Base-by-base conservation (phyloP, 1,284 basidiomycete genomes). In the Moniliophthora roreri region DNA sequence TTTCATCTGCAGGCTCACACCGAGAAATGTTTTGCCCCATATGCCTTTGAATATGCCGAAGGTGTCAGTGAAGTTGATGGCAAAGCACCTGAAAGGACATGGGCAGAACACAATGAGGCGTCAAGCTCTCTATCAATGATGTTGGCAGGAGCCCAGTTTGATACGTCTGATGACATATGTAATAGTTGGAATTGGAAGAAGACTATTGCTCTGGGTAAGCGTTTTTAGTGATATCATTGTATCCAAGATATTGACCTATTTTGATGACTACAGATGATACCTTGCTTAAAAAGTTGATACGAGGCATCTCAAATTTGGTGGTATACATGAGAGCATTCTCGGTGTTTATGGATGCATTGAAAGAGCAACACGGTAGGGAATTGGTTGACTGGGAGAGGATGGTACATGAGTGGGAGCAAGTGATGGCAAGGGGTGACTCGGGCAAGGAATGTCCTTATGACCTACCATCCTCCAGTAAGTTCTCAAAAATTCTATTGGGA, bases 121-220 rank as follows among this genome's bases (percentile, higher is more conserved):
- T 58, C 62, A 0, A 21, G 52, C 5, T 65, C 63, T 40, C 65
- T 64, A 1, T 46, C 55, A 10, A 62, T 69, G 54, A 72, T 72
- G 69, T 63, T 62, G 1, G 65, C 68, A 2, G 66, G 65, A 1
- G 51, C 47, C 39, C 59, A 65, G 0, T 41, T 53, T 2, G 67
- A 70, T 41, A 68, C 62, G 0, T 26, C 70, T 1, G 63, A 71
- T 40, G 63, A 70, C 38, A 63, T 66, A 38, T 67, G 62, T 36
- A 59, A 61, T 32, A 60, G 61, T 26, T 58, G 53, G 47, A 67
- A 67, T 52, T 68, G 62, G 60, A 36, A 51, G 23, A 68, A 67
- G 46, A 54, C 58, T 1, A 53, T 56, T 7, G 34, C 18, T 1
- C 52, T 65, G 38, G 60, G 66, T 65, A 52, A 23, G 23, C 24